Conservation (phyloP, 805 yeast species). For the Starmerella riodocensis region DNA sequence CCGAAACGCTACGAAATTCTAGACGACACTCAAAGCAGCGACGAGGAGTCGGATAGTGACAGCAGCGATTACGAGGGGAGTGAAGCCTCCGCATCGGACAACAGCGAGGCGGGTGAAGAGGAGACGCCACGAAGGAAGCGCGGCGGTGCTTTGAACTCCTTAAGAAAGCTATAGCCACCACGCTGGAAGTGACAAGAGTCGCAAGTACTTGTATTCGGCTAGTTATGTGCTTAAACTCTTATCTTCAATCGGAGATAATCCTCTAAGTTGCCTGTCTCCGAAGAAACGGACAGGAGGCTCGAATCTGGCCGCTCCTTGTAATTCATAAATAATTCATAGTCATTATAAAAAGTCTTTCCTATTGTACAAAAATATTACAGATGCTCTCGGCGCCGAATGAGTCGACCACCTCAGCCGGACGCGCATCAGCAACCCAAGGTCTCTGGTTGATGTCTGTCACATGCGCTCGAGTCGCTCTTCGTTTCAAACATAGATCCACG, state of each 20-base stretch:
- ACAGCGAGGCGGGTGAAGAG: too few relatives aligned
- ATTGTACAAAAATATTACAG: conserved; percentile 11
- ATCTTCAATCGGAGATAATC: too few relatives aligned
- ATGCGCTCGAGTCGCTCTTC: conserved; percentile 35
- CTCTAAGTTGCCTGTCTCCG: too few relatives aligned
- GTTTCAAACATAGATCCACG: conserved; percentile 38
- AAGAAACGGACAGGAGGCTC: background rate
- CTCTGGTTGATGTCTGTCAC: conserved; percentile 28
- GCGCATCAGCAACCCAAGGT: conserved; percentile 28
- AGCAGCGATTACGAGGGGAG: conserved; percentile 3
- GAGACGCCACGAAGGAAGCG: too few relatives aligned
- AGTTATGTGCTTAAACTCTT: too few relatives aligned
- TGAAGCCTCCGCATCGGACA: too few relatives aligned
- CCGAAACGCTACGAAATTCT: background rate
- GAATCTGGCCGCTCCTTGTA: background rate
- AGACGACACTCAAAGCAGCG: conserved; percentile 5
- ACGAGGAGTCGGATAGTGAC: conserved; percentile 6
- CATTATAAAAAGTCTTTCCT: background rate
- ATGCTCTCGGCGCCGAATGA: conserved; percentile 6
- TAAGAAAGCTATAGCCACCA: too few relatives aligned
- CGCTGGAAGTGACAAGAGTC: too few relatives aligned
- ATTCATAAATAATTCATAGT: background rate
- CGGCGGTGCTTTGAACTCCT: too few relatives aligned
- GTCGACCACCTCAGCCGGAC: conserved; percentile 7
- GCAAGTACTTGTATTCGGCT: too few relatives aligned